Percentiles rank a stretch among this genome's conserved stretches.
These are phyloP conservation scores for Hypoxylon rickii DNA, from an alignment of 495 filamentous ascomycete species.

Conservation along the genomic window DNA sequence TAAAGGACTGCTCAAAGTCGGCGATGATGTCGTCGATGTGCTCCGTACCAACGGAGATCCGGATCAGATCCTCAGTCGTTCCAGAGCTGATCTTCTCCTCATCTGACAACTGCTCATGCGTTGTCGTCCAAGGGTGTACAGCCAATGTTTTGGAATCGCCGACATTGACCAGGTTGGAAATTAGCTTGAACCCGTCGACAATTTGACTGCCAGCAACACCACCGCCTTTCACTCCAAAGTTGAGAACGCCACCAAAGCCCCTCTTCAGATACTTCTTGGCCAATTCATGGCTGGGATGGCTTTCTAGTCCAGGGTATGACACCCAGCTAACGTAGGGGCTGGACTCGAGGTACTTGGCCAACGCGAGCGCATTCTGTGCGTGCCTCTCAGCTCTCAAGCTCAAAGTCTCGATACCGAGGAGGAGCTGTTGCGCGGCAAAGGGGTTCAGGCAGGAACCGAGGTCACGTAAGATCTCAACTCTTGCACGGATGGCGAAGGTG, in stretches of 20 bases:
- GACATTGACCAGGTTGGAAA: constrained; percentile 86
- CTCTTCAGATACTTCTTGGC: constrained; percentile 90
- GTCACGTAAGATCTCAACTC: constrained; percentile 83
- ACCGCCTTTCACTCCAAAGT: constrained; percentile 92
- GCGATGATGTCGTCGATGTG: constrained; percentile 98
- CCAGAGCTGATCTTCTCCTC: constrained; percentile 82
- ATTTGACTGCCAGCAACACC: constrained; percentile 79
- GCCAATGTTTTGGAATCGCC: constrained; percentile 88
- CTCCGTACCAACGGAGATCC: constrained; percentile 95
- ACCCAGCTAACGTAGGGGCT: constrained; percentile 91
- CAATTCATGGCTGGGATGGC: constrained; percentile 74
- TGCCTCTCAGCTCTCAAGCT: constrained; percentile 86
- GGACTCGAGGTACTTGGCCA: constrained; percentile 84
- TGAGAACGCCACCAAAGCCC: constrained; percentile 90
- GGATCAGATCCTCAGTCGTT: constrained; percentile 90
- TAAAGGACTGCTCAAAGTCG: constrained; percentile 93
- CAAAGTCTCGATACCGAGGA: constrained; percentile 90
- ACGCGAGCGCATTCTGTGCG: constrained; percentile 77
- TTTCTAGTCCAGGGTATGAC: constrained; percentile 86
- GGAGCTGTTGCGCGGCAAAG: constrained; percentile 92
- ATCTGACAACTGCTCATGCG: constrained; percentile 89
- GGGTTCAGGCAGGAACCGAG: constrained; percentile 85
- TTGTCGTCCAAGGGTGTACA: constrained; percentile 96
- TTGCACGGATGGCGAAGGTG: constrained; percentile 79
- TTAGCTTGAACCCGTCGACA: constrained; percentile 93